Evolutionary conservation across 2,329 filamentous ascomycete species (phyloP).

Genomic region (Fusarium albidum): DNA sequence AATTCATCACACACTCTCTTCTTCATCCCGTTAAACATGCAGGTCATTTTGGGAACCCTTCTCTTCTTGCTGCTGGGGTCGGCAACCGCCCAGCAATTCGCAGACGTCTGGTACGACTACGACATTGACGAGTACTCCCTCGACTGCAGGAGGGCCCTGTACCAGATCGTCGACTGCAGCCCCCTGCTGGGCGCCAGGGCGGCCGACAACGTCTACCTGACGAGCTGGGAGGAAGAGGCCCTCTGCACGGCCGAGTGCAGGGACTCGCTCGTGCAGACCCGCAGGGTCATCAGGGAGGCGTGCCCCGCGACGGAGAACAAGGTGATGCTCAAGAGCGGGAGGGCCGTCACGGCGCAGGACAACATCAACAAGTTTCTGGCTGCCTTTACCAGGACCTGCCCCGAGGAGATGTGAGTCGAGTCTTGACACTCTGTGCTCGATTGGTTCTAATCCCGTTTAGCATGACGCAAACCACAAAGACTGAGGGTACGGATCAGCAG

Average conservation of each 20-base stretch:
- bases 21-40: too few relatives aligned
- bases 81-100: not conserved
- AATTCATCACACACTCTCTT: too few relatives aligned
- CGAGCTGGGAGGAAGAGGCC: not conserved
- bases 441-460: too few relatives aligned
- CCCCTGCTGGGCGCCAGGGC: not conserved
- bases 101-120: not conserved
- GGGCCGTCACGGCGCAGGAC: too few relatives aligned
- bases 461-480: too few relatives aligned
- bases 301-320: not conserved
- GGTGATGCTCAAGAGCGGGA: not conserved
- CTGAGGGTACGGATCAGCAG: too few relatives aligned
- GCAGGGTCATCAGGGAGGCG: not conserved
- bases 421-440: too few relatives aligned
- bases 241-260: not conserved
- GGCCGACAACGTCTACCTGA: not conserved
- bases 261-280: not conserved
- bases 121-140: not conserved
- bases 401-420: too few relatives aligned
- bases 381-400: too few relatives aligned
- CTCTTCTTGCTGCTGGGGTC: not conserved
- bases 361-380: too few relatives aligned
- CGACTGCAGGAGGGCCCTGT: not conserved
- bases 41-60: too few relatives aligned
- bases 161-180: not conserved